Percentiles rank a stretch among this genome's conserved stretches.
phyloP scores from a whole-genome alignment of 768 basidiomycete genomes.

The Termitomyces sp. region DNA sequence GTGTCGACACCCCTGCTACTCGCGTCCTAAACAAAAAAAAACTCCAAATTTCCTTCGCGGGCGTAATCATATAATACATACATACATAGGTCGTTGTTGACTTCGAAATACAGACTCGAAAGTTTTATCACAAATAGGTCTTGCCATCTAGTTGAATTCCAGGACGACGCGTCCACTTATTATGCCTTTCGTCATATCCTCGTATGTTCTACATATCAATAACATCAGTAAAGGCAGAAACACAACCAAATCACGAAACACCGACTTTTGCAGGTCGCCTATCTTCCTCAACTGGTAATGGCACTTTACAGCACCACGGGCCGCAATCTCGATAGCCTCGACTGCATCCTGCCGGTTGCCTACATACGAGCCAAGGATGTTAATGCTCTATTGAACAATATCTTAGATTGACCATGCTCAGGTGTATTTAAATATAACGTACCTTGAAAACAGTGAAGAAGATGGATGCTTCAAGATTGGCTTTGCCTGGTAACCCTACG shows the following conservation, averaged over 20 bases:
- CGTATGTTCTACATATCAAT: slow-evolving; percentile 27
- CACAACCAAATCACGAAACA: slow-evolving; percentile 8
- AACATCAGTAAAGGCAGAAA: neutral
- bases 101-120: neutral
- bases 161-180: slow-evolving; percentile 50
- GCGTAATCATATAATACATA: neutral
- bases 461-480: slow-evolving; percentile 53
- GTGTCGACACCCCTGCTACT: too few relatives aligned
- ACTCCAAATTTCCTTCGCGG: neutral
- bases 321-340: slow-evolving; percentile 77
- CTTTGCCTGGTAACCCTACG: slow-evolving; percentile 70
- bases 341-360: slow-evolving; percentile 81
- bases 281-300: slow-evolving; percentile 43
- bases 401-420: neutral
- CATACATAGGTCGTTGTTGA: neutral
- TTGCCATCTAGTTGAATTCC: slow-evolving; percentile 14
- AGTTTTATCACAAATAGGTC: neutral
- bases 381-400: slow-evolving; percentile 40
- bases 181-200: slow-evolving; percentile 33
- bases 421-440: neutral
- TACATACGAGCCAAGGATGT: slow-evolving; percentile 48
- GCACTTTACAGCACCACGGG: slow-evolving; percentile 63
- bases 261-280: slow-evolving; percentile 46
- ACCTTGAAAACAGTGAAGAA: slow-evolving; percentile 70
- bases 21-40: neutral